Percentiles rank a stretch among this genome's conserved stretches.
Evolutionary conservation across 805 yeast genomes (phyloP).

Genomic region (Ascoidea asiatica): DNA sequence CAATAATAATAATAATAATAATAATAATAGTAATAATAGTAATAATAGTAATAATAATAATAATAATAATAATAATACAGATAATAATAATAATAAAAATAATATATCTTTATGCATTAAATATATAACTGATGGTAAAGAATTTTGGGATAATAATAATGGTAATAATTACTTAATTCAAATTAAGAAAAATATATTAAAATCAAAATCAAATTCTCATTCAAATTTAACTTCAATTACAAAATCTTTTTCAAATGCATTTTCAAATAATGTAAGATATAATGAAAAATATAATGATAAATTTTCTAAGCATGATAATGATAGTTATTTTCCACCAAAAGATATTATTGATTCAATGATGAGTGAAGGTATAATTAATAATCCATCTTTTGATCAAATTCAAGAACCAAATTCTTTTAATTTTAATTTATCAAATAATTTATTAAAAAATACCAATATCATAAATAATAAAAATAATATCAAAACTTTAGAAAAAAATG

Average conservation of each 20-base stretch:
- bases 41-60: no score
- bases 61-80: no score
- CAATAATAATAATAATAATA: slow-evolving; percentile 14
- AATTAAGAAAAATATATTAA: slow-evolving; percentile 8
- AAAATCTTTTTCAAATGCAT: slow-evolving; percentile 1
- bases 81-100: slow-evolving; percentile 7
- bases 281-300: no score
- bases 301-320: neutral
- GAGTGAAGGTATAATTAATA: neutral
- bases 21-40: neutral
- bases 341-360: slow-evolving; percentile 1
- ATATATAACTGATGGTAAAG: slow-evolving; percentile 33
- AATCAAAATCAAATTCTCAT: slow-evolving; percentile 7
- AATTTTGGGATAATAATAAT: slow-evolving; percentile 71
- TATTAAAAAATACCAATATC: no score
- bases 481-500: no score
- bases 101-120: slow-evolving; percentile 41
- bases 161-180: slow-evolving; percentile 40
- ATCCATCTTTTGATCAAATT: neutral
- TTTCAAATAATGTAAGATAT: neutral
- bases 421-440: neutral
- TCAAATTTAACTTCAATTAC: slow-evolving; percentile 7
- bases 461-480: no score
- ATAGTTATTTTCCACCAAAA: neutral
- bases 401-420: neutral